A percentile compares a stretch with the other conserved stretches of the same genome.
These are phyloP conservation scores for Aspergillus sp. DNA, from an alignment of 2,329 filamentous ascomycete genomes.

Conservation along the genomic window DNA sequence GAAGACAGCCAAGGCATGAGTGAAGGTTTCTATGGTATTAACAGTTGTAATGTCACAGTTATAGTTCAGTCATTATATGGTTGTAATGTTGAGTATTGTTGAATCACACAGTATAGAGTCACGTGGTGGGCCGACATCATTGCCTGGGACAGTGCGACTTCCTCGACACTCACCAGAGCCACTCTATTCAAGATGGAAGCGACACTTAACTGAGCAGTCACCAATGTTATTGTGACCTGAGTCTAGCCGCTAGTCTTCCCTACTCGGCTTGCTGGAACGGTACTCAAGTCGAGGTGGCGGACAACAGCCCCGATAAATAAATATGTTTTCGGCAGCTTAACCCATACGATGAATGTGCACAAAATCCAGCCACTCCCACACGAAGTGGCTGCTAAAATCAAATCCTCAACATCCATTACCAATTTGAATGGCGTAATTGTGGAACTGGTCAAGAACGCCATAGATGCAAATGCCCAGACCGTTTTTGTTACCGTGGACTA, in stretches of 20 bases:
- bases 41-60: too few species aligned
- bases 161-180: neutral
- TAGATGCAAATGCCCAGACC: slow-evolving; percentile 73
- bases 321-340: slow-evolving; percentile 1
- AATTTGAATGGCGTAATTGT: slow-evolving; percentile 69
- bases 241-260: neutral
- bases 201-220: neutral
- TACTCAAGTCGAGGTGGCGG: neutral
- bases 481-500: slow-evolving; percentile 74
- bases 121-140: slow-evolving; percentile 11
- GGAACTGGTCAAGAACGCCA: slow-evolving; percentile 76
- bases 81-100: too few species aligned
- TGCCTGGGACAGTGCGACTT: slow-evolving; percentile 10
- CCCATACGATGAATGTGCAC: slow-evolving; percentile 24
- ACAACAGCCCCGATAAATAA: neutral
- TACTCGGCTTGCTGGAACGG: neutral
- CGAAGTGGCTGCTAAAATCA: slow-evolving; percentile 74
- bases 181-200: neutral
- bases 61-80: too few species aligned
- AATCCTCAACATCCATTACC: slow-evolving; percentile 77
- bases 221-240: neutral
- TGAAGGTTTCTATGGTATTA: neutral
- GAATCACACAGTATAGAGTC: neutral
- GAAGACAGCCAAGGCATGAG: neutral
- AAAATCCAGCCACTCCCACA: slow-evolving; percentile 68